Evolutionary conservation across 2,329 filamentous ascomycete species (phyloP).

Genomic region (Delphinella strobiligena): DNA sequence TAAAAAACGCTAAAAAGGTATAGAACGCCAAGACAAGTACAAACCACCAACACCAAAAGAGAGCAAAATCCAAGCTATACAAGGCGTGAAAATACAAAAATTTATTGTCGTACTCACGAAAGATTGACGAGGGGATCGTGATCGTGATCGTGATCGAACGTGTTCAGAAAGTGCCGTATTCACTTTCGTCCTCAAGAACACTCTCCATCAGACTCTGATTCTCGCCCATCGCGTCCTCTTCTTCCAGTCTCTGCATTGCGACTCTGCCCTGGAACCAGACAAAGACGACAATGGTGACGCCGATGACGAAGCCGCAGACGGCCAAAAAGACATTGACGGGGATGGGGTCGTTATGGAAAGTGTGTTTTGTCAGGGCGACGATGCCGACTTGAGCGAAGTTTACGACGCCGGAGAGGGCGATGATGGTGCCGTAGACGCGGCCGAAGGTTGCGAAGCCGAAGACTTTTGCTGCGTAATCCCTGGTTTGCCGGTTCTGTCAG

Average conservation of each 20-base stretch:
- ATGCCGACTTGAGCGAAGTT: slow-evolving; percentile 75
- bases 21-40: too few species aligned
- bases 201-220: neutral
- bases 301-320: slow-evolving; percentile 49
- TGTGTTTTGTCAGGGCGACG: slow-evolving; percentile 63
- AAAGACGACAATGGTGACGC: slow-evolving; percentile 53
- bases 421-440: slow-evolving; percentile 80
- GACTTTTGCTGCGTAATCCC: slow-evolving; percentile 77
- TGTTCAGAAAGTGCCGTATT: neutral
- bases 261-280: slow-evolving; percentile 31
- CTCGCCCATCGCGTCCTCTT: neutral
- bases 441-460: slow-evolving; percentile 92
- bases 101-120: too few species aligned
- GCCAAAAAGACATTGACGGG: slow-evolving; percentile 65
- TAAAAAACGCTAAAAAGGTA: too few species aligned
- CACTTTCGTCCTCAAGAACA: neutral
- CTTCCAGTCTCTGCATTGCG: neutral
- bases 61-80: too few species aligned
- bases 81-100: too few species aligned
- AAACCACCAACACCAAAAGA: too few species aligned
- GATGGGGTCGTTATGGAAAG: slow-evolving; percentile 59
- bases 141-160: too few species aligned
- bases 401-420: slow-evolving; percentile 69
- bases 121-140: too few species aligned
- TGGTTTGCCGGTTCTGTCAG: slow-evolving; percentile 5